Percentiles rank a stretch among this genome's conserved stretches.
These are phyloP conservation scores for Alternaria sp. DNA, from an alignment of 2,329 filamentous ascomycete species.

Conservation along the genomic window DNA sequence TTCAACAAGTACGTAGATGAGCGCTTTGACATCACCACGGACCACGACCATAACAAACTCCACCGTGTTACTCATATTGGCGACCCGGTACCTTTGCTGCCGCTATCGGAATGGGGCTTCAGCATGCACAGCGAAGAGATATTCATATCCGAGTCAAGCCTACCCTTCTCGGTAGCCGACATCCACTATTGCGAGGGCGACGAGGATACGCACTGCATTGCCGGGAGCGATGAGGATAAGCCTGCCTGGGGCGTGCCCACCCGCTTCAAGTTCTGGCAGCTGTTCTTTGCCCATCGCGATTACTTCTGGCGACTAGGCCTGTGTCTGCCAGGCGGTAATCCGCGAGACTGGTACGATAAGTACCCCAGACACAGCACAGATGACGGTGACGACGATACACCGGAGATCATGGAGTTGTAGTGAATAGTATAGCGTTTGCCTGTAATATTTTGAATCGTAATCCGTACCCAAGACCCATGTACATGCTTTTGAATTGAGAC, in stretches of 20 bases:
- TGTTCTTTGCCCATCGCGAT: slow-evolving; percentile 92
- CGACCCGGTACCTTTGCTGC: slow-evolving; percentile 89
- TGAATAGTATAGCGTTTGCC: not conserved
- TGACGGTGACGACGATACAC: slow-evolving; percentile 13
- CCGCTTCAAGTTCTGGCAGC: slow-evolving; percentile 82
- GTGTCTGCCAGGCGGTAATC: slow-evolving; percentile 82
- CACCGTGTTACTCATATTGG: slow-evolving; percentile 83
- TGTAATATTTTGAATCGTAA: not conserved
- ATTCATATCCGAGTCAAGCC: slow-evolving; percentile 74
- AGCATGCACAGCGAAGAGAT: slow-evolving; percentile 84
- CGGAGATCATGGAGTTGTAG: slow-evolving; percentile 29
- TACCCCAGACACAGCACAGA: slow-evolving; percentile 33
- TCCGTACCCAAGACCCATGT: not conserved
- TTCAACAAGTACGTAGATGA: slow-evolving; percentile 62
- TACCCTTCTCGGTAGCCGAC: slow-evolving; percentile 73
- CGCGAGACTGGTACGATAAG: slow-evolving; percentile 67
- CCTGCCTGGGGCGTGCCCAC: slow-evolving; percentile 51
- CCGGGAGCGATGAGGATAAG: slow-evolving; percentile 55
- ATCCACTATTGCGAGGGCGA: slow-evolving; percentile 75
- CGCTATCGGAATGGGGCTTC: slow-evolving; percentile 88
- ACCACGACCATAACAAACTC: slow-evolving; percentile 55
- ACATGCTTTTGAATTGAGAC: not conserved
- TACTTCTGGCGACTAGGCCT: slow-evolving; percentile 95
- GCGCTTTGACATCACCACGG: slow-evolving; percentile 51
- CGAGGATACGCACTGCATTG: slow-evolving; percentile 74